Evolutionary conservation across 495 filamentous ascomycete genomes (phyloP).

Genomic region (Hypoxylon intermedium): DNA sequence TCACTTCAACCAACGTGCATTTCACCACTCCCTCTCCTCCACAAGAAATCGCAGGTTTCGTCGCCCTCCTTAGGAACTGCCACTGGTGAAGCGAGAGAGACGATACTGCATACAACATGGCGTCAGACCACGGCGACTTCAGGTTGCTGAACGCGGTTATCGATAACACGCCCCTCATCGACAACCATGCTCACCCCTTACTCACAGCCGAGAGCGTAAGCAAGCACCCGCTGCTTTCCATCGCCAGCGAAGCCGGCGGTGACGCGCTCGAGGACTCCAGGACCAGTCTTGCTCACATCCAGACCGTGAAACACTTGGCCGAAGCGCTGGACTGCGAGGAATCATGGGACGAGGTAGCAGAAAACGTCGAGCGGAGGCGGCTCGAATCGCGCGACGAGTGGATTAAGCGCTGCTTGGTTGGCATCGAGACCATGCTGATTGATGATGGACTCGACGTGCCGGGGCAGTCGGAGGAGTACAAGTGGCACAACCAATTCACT

Average conservation of each 20-base stretch:
- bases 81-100: too few relatives aligned
- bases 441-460: slow-evolving; percentile 74
- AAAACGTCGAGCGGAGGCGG: slow-evolving; percentile 62
- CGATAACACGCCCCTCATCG: slow-evolving; percentile 76
- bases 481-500: slow-evolving; percentile 76
- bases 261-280: slow-evolving; percentile 63
- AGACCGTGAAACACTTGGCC: slow-evolving; percentile 73
- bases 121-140: slow-evolving; percentile 29
- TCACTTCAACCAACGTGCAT: too few relatives aligned
- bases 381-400: slow-evolving; percentile 64
- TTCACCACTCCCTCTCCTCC: too few relatives aligned
- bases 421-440: slow-evolving; percentile 77
- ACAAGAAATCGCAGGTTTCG: too few relatives aligned
- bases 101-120: too few relatives aligned
- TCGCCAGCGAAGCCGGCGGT: slow-evolving; percentile 78
- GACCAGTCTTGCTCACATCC: slow-evolving; percentile 70
- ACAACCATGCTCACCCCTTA: slow-evolving; percentile 83
- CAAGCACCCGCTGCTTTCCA: slow-evolving; percentile 67
- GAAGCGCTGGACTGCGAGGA: slow-evolving; percentile 64
- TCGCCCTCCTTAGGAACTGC: too few relatives aligned
- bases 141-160: slow-evolving; percentile 56
- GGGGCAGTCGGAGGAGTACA: slow-evolving; percentile 64
- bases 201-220: slow-evolving; percentile 46
- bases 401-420: slow-evolving; percentile 69
- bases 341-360: slow-evolving; percentile 69